Percentiles rank a stretch among this genome's conserved stretches.
phyloP scores from a whole-genome alignment of 2,329 filamentous ascomycete species.

The Cercospora zeina region DNA sequence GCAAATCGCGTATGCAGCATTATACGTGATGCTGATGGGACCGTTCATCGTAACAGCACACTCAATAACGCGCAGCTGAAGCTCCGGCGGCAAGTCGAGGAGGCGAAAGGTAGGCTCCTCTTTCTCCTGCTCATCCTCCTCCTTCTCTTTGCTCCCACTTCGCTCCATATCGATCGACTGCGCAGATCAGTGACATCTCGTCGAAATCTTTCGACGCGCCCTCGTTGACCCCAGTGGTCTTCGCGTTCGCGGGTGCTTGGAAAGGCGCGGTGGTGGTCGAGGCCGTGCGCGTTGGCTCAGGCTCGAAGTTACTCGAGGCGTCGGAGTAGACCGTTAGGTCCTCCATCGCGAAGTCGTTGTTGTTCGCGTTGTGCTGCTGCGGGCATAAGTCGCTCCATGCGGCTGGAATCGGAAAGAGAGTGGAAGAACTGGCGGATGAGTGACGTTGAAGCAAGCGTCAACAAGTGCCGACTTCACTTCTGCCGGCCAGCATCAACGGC shows the following conservation, averaged over 20 bases:
- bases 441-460: neutral
- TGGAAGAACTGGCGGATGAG: neutral
- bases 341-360: no score
- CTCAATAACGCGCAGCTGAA: slow-evolving; percentile 6
- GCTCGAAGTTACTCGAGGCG: no score
- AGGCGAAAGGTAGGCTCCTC: neutral
- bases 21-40: neutral
- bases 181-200: neutral
- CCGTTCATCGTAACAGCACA: neutral
- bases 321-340: no score
- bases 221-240: no score
- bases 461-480: neutral
- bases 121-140: neutral
- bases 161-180: neutral
- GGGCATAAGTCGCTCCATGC: no score
- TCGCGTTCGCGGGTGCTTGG: no score
- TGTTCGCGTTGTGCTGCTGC: no score
- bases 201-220: no score
- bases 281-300: no score
- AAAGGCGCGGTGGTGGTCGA: no score
- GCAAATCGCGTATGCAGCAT: no score
- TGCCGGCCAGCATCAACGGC: neutral
- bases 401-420: no score
- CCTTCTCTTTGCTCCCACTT: neutral
- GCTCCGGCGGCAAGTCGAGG: neutral